phyloP scores from a whole-genome alignment of 805 yeast genomes.

The Candida silvatica region DNA sequence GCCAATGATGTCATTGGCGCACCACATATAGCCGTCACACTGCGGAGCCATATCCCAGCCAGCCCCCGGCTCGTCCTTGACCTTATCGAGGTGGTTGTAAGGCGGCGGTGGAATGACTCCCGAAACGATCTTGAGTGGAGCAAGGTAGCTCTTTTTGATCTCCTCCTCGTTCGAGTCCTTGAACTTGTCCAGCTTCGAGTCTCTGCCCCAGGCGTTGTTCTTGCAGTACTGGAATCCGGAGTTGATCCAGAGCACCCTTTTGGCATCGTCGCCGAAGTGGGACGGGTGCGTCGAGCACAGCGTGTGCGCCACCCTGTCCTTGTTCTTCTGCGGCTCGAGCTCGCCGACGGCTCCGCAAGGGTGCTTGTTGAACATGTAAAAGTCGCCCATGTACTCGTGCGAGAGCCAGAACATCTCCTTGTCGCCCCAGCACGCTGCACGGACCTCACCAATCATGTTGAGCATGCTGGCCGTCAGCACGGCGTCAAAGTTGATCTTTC shows the following conservation, averaged over 20 bases:
- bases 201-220: conserved; percentile 24
- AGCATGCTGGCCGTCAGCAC: conserved; percentile 17
- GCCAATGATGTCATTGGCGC: conserved; percentile 52
- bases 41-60: conserved; percentile 49
- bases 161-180: conserved; percentile 18
- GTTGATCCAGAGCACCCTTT: conserved; percentile 54
- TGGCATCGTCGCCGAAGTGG: conserved; percentile 44
- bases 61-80: conserved; percentile 35
- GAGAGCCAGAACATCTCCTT: conserved; percentile 76
- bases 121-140: conserved; percentile 33
- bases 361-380: conserved; percentile 38
- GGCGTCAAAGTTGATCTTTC: conserved; percentile 39
- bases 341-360: conserved; percentile 54
- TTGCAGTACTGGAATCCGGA: conserved; percentile 62
- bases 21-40: conserved; percentile 51
- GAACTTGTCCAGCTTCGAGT: conserved; percentile 9
- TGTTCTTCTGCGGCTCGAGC: conserved; percentile 25
- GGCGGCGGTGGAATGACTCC: conserved; percentile 48
- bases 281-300: conserved; percentile 59
- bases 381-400: conserved; percentile 46
- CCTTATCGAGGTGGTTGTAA: conserved; percentile 19
- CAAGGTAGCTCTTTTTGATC: conserved; percentile 27
- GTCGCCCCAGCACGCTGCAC: conserved; percentile 31
- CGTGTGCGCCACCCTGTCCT: background rate
- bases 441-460: conserved; percentile 29